Evolutionary conservation across 108 stramenopile genomes (phyloP), one percentile per base, ranked within the genome.

Genomic region (Epithemia pelagica): DNA sequence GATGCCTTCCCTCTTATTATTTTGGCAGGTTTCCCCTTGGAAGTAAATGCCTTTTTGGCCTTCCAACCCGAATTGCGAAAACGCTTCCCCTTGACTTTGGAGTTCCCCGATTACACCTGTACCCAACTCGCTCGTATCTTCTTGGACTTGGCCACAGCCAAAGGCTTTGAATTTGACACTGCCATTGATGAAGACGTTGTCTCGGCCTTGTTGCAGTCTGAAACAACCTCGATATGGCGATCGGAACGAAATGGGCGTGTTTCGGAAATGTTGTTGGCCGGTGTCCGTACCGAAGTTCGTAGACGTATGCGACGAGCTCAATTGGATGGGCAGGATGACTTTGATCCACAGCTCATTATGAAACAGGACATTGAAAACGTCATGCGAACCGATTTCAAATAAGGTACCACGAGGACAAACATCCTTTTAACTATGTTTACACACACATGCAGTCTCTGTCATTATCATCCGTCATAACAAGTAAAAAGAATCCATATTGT

Each of bases 101-200:
- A 94, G 71, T 91, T 94, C 58, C 92, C 92, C n/a, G 92, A 94
- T 64, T 91, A 89, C 58, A 81, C 88, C 2, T 91, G 88, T 58
- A 62, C 71, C 3, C 88, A 91, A 65, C 64, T 94, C 37, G 84
- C 89, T 23, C 86, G 82, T 61, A 86, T 94, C 66, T 94, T 91
- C 62, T 73, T 86, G 26, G 89, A 91, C 58, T 64, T 91, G 46
- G 86, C 83, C 24, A 81, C 83, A 37, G 86, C 89, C 53, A 94
- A 94, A 76, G 92, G 92, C 32, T 94, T 94, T 58, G 88, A 91
- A 52, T 56, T 91, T 25, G 87, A 83, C 8, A 82, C 84, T 24
- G 75, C 70, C 32, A 70, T 94, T 20, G 65, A 71, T 26, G 81
- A 77, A 8, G 68, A 76, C 0, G 62, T 75, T 30, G 77, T 94